These are phyloP conservation scores for Phalaenopsis equestris DNA, from an alignment of 106 monocot species.

Conservation along the genomic window DNA sequence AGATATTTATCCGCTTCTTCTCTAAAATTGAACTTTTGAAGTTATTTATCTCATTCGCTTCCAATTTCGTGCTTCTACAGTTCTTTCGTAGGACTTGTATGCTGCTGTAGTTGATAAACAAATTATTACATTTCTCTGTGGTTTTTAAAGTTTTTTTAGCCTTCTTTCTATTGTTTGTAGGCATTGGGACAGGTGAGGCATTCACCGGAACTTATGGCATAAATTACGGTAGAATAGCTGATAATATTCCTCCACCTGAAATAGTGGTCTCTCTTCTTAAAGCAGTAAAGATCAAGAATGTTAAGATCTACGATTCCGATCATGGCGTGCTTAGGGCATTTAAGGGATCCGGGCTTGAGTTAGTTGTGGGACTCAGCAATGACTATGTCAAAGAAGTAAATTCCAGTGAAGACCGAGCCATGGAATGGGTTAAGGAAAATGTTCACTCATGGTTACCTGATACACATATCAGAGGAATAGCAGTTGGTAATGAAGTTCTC, in stretches of 20 bases:
- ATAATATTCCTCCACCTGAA: constrained; percentile 75
- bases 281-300: constrained; percentile 72
- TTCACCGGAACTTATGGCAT: constrained; percentile 82
- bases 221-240: constrained; percentile 80
- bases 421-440: constrained; percentile 83
- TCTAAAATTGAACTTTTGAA: not conserved
- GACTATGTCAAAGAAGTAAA: constrained; percentile 59
- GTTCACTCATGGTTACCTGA: constrained; percentile 68
- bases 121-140: not conserved
- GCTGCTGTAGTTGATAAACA: not conserved
- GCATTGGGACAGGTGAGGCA: constrained; percentile 28
- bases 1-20: too few species aligned
- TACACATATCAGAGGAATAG: constrained; percentile 59
- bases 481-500: constrained; percentile 79
- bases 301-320: constrained; percentile 70
- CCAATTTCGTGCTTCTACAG: not conserved
- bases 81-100: not conserved
- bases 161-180: constrained; percentile 19
- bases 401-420: constrained; percentile 34
- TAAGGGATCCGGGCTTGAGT: constrained; percentile 68
- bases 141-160: not conserved
- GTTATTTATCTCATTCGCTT: not conserved
- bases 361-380: constrained; percentile 47
- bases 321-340: constrained; percentile 75
- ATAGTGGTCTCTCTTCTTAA: constrained; percentile 63